Conservation (phyloP, 345 rosid species). For the Corchorus capsularis region DNA sequence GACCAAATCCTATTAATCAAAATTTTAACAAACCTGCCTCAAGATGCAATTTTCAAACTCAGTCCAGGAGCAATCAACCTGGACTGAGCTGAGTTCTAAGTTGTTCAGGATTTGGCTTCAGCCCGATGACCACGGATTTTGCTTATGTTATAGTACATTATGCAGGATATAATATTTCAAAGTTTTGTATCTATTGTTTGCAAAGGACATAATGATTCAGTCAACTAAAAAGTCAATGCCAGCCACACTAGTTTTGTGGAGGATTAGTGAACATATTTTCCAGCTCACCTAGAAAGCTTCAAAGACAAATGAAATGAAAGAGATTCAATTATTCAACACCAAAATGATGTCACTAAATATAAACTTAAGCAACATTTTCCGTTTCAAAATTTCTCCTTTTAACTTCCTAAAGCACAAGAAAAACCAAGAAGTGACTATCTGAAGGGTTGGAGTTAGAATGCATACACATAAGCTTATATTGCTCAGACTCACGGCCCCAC, state of each 20-base stretch:
- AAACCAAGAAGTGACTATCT: not conserved
- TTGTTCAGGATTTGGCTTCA: not conserved
- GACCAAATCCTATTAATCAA: no score
- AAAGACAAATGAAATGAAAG: not conserved
- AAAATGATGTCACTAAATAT: no score
- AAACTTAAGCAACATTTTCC: not conserved
- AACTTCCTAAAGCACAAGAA: not conserved
- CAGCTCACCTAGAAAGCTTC: not conserved
- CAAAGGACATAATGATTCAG: not conserved
- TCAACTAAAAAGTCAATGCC: not conserved
- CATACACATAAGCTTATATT: not conserved
- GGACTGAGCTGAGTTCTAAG: not conserved
- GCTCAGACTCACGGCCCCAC: not conserved
- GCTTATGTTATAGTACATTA: not conserved
- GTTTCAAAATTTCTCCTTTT: not conserved
- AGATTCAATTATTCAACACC: not conserved
- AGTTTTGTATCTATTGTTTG: not conserved
- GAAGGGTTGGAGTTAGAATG: not conserved
- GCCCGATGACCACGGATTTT: not conserved
- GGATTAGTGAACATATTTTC: not conserved
- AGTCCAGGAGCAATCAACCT: not conserved
- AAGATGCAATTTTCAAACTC: not conserved
- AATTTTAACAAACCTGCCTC: not conserved
- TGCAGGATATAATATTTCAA: not conserved
- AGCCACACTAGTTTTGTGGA: not conserved